Evolutionary conservation across 225 moss, liverwort and hornwort genomes (phyloP).

Genomic region (Ulota crispa): DNA sequence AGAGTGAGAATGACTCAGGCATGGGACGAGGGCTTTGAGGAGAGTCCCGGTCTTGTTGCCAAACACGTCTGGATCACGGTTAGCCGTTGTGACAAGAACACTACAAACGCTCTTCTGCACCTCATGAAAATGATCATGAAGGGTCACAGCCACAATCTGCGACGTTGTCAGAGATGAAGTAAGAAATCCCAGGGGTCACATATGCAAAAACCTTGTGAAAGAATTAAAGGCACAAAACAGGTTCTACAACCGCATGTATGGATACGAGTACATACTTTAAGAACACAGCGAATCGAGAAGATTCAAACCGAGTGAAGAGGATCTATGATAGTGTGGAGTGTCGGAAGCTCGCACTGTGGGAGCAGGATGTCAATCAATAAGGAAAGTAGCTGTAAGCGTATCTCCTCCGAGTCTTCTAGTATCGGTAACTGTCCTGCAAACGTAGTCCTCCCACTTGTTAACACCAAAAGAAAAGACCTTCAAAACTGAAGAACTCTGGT

Average conservation of each 20-base stretch:
- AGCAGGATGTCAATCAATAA: constrained; percentile 56
- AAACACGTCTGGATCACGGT: constrained; percentile 54
- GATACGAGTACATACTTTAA: constrained; percentile 1
- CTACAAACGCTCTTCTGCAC: constrained; percentile 72
- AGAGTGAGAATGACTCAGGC: constrained; percentile 77
- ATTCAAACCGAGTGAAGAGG: constrained; percentile 66
- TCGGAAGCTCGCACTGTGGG: constrained; percentile 43
- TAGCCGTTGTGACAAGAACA: constrained; percentile 51
- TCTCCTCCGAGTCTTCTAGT: constrained; percentile 79
- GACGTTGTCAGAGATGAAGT: background rate
- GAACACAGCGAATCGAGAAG: constrained; percentile 7
- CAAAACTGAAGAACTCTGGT: background rate
- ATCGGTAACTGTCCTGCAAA: constrained; percentile 69
- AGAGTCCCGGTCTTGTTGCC: constrained; percentile 64
- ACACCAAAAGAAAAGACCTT: background rate
- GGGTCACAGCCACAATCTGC: constrained; percentile 57
- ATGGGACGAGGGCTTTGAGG: constrained; percentile 65
- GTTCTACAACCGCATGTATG: constrained; percentile 4
- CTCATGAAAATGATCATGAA: constrained; percentile 76
- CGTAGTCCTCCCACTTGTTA: constrained; percentile 10
- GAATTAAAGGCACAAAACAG: background rate
- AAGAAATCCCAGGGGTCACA: too few species aligned
- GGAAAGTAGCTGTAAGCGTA: constrained; percentile 72
- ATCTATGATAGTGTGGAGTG: constrained; percentile 47
- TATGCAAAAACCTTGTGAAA: background rate